Base-by-base conservation (phyloP, 148 eudicot genomes). In the Chenopodium berlandieri region DNA sequence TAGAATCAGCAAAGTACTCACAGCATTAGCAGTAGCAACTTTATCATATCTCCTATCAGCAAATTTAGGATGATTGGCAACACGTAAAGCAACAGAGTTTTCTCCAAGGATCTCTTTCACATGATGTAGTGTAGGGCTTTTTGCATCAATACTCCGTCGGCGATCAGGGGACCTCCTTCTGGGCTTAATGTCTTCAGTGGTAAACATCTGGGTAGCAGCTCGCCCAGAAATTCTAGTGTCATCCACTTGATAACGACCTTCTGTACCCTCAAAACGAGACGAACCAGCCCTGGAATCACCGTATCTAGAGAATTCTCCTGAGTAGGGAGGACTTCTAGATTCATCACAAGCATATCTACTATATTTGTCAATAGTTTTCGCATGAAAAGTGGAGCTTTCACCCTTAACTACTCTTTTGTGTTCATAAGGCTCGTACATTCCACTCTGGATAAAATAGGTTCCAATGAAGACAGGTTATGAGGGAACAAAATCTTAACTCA, bases 21-120 rank as follows among this genome's bases (percentile, higher is more conserved):
- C 97, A 67, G 54, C 72, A 77, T 50, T 73, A 64, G 82, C 80
- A 82, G 79, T 71, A 70, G 30, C 81, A 70, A 17, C 81, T 11
- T 70, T 50, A 60, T 12, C 76, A 79, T 82, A 76, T 82, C 79
- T 86, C 75, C 70, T 67, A 20, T 81, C 86, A 78, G n/a, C 79
- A 67, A 79, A 82, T 80, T 86, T 86, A 25, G 87, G 80, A 71
- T 79, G 81, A 78, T 85, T 83, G 60, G 85, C 91, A 40, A 88
- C 79, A 71, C 83, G 88, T 72, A 88, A 78, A 58, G 82, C 66
- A 9, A 80, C 79, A 84, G 65, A 73, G 46, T 84, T 90, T 14
- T 89, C 91, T 31, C 92, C 94, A 71, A 91, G 80, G 81, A 89
- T 70, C 27, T 90, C 95, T 79, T 73, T 85, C 22, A 86, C 82